Percentiles rank a stretch among this genome's conserved stretches.
These are phyloP conservation scores for Colletotrichum karsti DNA, from an alignment of 2,329 filamentous ascomycete genomes.

Conservation along the genomic window DNA sequence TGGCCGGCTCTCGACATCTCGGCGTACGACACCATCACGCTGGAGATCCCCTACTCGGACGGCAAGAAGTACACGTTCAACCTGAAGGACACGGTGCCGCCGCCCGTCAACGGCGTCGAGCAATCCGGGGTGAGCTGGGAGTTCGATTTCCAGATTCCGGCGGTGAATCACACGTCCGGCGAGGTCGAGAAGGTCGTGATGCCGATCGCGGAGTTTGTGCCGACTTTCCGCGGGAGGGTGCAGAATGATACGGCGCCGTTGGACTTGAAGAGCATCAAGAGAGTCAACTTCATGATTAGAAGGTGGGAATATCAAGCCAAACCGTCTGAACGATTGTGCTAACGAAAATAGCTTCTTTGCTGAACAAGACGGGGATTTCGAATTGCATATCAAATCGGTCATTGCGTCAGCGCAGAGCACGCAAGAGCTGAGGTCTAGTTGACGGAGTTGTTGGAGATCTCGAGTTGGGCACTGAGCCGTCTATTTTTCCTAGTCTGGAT, in stretches of 20 bases:
- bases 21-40: constrained; percentile 66
- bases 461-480: neutral
- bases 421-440: neutral
- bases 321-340: neutral
- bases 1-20: constrained; percentile 70
- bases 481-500: too few species aligned
- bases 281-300: constrained; percentile 81
- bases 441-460: neutral
- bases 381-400: constrained; percentile 20
- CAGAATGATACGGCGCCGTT: constrained; percentile 67
- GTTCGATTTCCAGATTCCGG: constrained; percentile 64
- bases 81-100: constrained; percentile 74
- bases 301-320: constrained; percentile 60
- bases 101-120: constrained; percentile 70
- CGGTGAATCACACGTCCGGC: constrained; percentile 32
- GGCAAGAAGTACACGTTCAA: constrained; percentile 77
- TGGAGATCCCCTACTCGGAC: constrained; percentile 63
- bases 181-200: constrained; percentile 56
- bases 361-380: constrained; percentile 73
- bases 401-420: neutral
- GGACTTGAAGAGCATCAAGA: constrained; percentile 66
- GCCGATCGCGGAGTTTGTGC: constrained; percentile 70
- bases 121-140: constrained; percentile 79
- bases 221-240: constrained; percentile 77
- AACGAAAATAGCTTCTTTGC: constrained; percentile 73